Evolutionary conservation across 129 eudicot species (phyloP).

Genomic region (Lonicera japonica): DNA sequence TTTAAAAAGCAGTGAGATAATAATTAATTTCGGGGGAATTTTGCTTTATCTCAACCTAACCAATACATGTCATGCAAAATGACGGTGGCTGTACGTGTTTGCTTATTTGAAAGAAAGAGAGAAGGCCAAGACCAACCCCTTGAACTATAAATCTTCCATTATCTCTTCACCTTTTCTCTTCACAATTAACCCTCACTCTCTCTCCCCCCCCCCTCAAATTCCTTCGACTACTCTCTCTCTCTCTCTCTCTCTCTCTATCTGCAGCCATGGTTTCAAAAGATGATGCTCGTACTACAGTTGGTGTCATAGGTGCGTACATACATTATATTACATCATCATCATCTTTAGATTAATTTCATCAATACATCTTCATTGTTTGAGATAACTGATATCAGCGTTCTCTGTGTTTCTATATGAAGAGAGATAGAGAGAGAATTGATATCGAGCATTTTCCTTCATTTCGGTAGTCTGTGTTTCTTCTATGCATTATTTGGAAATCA

Average conservation of each 20-base stretch:
- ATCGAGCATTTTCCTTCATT: neutral
- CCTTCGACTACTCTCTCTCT: neutral
- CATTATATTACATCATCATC: neutral
- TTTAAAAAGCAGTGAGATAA: conserved; percentile 1
- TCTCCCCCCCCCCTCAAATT: too few species aligned
- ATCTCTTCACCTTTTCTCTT: neutral
- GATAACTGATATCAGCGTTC: neutral
- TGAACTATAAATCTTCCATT: neutral
- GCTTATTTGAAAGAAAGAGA: neutral
- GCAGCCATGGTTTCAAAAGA: conserved; percentile 11
- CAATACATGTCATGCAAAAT: conserved; percentile 30
- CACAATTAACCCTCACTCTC: neutral
- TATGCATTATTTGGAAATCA: too few species aligned
- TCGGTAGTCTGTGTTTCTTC: too few species aligned
- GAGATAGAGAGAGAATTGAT: neutral
- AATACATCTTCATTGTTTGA: too few species aligned
- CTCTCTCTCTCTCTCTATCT: conserved; percentile 1
- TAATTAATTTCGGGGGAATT: neutral
- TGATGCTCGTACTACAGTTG: conserved; percentile 1
- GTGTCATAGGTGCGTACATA: neutral
- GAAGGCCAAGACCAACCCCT: conserved; percentile 7
- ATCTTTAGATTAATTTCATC: neutral
- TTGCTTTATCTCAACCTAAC: conserved; percentile 7
- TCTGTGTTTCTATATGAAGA: neutral
- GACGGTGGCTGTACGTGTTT: neutral